These are phyloP conservation scores for Leccinum subgranulosum DNA, from an alignment of 768 basidiomycete genomes.

Conservation along the genomic window DNA sequence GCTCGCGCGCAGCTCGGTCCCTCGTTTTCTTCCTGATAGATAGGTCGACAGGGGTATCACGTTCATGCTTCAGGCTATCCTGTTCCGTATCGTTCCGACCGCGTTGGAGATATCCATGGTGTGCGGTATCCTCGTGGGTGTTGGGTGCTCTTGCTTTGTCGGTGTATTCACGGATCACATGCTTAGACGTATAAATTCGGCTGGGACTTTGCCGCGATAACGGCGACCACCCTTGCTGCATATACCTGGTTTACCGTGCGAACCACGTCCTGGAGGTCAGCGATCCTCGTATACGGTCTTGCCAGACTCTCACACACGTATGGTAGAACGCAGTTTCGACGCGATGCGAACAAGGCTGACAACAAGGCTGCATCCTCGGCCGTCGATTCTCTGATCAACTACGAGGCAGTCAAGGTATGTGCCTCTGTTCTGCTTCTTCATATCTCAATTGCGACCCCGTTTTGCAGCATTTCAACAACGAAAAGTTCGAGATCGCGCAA, in stretches of 20 bases:
- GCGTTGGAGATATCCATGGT: slow-evolving; percentile 96
- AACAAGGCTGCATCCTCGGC: slow-evolving; percentile 93
- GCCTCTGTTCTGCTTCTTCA: not conserved
- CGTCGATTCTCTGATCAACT: slow-evolving; percentile 96
- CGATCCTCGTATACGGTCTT: not conserved
- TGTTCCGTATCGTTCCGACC: slow-evolving; percentile 94
- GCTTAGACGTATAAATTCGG: slow-evolving; percentile 93
- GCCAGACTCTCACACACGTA: not conserved
- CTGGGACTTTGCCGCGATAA: slow-evolving; percentile 94
- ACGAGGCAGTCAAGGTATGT: slow-evolving; percentile 93
- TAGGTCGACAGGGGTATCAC: slow-evolving; percentile 75
- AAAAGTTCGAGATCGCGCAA: slow-evolving; percentile 83
- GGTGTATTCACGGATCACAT: not conserved
- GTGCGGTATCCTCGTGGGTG: slow-evolving; percentile 88
- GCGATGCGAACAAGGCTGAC: slow-evolving; percentile 93
- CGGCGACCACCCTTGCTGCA: slow-evolving; percentile 74
- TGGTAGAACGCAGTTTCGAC: slow-evolving; percentile 82
- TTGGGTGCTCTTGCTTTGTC: not conserved
- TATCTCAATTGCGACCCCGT: not conserved
- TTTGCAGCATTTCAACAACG: slow-evolving; percentile 93
- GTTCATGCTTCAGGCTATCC: slow-evolving; percentile 87
- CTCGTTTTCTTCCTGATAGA: not conserved
- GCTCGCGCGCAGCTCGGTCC: slow-evolving; percentile 12
- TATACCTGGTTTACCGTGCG: slow-evolving; percentile 98
- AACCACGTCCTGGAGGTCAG: slow-evolving; percentile 93